Conservation (phyloP, 257 asterid species). For the Solanum rostratum region DNA sequence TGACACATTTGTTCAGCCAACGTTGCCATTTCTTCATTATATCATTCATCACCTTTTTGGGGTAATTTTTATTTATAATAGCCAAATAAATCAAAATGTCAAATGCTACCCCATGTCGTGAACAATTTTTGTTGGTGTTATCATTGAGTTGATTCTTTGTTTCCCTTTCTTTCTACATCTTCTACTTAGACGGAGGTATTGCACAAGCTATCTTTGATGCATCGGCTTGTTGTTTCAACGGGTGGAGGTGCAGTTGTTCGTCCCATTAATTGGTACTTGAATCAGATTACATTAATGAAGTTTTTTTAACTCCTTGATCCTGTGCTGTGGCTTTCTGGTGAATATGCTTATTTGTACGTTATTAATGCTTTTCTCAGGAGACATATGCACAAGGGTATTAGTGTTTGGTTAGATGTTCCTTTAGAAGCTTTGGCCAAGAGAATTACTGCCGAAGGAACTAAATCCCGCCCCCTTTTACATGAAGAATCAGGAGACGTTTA, state of each 20-base stretch:
- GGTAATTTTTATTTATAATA: background rate
- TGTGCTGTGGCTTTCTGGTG: background rate
- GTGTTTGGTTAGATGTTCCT: constrained; percentile 89
- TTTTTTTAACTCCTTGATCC: background rate
- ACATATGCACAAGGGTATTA: constrained; percentile 77
- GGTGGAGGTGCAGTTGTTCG: constrained; percentile 97
- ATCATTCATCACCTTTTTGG: background rate
- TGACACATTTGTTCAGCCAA: background rate
- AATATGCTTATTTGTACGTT: constrained; percentile 1
- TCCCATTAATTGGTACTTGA: constrained; percentile 73
- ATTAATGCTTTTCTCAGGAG: constrained; percentile 33
- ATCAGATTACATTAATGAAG: background rate
- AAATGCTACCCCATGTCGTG: background rate
- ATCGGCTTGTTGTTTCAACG: constrained; percentile 66
- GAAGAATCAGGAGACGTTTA: constrained; percentile 67
- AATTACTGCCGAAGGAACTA: constrained; percentile 60
- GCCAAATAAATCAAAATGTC: background rate
- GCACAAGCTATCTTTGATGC: constrained; percentile 58
- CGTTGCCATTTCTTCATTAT: background rate
- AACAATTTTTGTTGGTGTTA: background rate
- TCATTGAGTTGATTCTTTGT: background rate
- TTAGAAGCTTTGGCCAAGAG: constrained; percentile 83
- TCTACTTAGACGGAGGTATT: constrained; percentile 54
- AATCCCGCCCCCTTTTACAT: constrained; percentile 74
- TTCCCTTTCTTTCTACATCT: background rate